A percentile compares a stretch with the other conserved stretches of the same genome.
These are phyloP conservation scores for Neurospora sp. DNA, from an alignment of 495 filamentous ascomycete genomes.

Conservation along the genomic window DNA sequence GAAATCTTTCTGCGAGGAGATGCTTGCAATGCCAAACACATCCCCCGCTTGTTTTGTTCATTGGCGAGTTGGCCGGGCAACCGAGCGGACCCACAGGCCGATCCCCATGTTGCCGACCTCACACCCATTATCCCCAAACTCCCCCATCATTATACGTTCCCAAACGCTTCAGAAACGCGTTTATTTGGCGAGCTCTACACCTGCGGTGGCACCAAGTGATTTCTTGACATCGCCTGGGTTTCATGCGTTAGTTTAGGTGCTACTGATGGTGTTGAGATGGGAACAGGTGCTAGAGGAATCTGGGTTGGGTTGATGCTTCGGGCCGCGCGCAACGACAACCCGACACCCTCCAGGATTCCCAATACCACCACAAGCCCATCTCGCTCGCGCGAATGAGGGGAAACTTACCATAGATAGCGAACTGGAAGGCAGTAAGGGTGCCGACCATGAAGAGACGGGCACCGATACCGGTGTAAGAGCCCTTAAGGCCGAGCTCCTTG, in stretches of 20 bases:
- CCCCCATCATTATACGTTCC: neutral
- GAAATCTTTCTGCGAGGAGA: neutral
- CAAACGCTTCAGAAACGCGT: neutral
- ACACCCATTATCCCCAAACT: neutral
- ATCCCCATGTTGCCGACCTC: neutral
- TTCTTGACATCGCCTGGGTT: constrained; percentile 23
- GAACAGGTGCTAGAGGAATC: neutral
- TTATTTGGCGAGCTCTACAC: constrained; percentile 60
- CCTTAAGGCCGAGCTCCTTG: constrained; percentile 83
- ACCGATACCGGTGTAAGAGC: constrained; percentile 85
- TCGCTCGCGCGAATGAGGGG: neutral
- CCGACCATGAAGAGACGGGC: constrained; percentile 80
- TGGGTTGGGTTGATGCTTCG: neutral
- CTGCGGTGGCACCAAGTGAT: constrained; percentile 55
- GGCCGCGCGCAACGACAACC: neutral
- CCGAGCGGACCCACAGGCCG: neutral
- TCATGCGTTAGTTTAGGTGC: neutral
- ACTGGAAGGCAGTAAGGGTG: constrained; percentile 82
- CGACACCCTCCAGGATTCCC: neutral
- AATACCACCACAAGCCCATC: neutral
- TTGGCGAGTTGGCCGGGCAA: neutral
- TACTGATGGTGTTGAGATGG: neutral
- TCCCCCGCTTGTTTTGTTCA: neutral
- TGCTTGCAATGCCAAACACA: neutral
- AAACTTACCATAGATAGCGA: constrained; percentile 77